Evolutionary conservation across 768 basidiomycete genomes (phyloP), one percentile per base, ranked within the genome.

Genomic region (Cystoderma amianthinum): DNA sequence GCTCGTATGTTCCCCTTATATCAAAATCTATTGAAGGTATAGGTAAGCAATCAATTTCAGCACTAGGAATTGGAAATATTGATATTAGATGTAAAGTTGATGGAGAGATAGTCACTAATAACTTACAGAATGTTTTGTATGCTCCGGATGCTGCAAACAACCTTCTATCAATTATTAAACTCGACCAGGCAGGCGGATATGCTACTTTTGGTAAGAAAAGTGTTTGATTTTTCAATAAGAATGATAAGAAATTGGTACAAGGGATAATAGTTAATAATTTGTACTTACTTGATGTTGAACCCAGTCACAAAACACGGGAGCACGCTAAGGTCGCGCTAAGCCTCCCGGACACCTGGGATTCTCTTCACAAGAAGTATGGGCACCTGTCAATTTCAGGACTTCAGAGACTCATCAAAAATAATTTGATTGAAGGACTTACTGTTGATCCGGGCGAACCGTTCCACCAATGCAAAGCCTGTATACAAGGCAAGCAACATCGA

Each of bases 401-500:
- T 1, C 42, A 59, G 24, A 19, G 39, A 7, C 34, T 59, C 3
- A 41, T 49, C n/a, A 20, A 1, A 7, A 38, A 52, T 2, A 12
- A 42, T 4, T 39, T 57, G 25, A 55, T 61, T 6, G 17, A 37
- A 20, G 54, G 60, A 1, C 43, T 61, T 30, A 39, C 44, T 19
- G 40, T 57, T 1, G 48, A 54, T 41, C 42, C 48, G 1, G 41
- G 40, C 0, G 43, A 47, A 9, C 49, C 50, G 32, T 45, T 43
- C n/a, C 39, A 2, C 18, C 45, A 53, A 22, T 68, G 65, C 28
- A 48, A 57, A 33, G 51, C 53, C 6, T 71, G 66, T 47, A 51
- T 67, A 32, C 44, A 57, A 33, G 62, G 60, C 1, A 69, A 71
- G 41, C 47, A 53, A 6, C 54, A 58, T n/a, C 50, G 54, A 3